A percentile compares a stretch with the other conserved stretches of the same genome.
Evolutionary conservation across 805 yeast species (phyloP).

Genomic region (Cyberlindnera veronae): DNA sequence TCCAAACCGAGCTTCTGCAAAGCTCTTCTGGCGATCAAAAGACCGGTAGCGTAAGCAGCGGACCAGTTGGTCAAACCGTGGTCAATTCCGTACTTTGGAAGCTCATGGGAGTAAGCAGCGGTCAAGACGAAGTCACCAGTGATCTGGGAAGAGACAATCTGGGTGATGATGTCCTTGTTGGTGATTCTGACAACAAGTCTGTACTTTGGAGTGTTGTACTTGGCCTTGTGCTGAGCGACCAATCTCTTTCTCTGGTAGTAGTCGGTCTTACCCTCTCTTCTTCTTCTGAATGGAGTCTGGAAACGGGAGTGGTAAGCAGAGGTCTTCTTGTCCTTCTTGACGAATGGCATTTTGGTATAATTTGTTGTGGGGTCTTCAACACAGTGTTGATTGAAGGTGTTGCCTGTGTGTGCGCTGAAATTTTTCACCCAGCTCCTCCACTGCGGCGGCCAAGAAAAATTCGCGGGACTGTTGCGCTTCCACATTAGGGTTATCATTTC

Average conservation of each 20-base stretch:
- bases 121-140: slow-evolving; percentile 94
- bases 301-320: slow-evolving; percentile 98
- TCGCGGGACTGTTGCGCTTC: background rate
- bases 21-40: slow-evolving; percentile 98
- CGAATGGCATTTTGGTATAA: slow-evolving; percentile 65
- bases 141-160: slow-evolving; percentile 93
- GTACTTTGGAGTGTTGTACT: slow-evolving; percentile 99
- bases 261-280: slow-evolving; percentile 99
- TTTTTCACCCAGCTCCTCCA: background rate
- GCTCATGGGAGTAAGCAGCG: slow-evolving; percentile 98
- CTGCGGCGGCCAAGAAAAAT: background rate
- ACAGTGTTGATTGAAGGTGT: background rate
- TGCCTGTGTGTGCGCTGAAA: background rate
- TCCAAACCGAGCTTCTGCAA: slow-evolving; percentile 96
- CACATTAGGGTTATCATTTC: too few species aligned
- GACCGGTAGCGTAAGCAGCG: slow-evolving; percentile 99
- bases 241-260: slow-evolving; percentile 99
- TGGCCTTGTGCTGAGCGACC: slow-evolving; percentile 99
- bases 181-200: slow-evolving; percentile 99
- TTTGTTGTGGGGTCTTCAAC: background rate
- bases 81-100: slow-evolving; percentile 94
- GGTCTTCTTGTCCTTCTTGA: slow-evolving; percentile 57
- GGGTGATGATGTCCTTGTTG: slow-evolving; percentile 99
- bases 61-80: slow-evolving; percentile 99
- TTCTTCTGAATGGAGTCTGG: slow-evolving; percentile 99